phyloP scores from a whole-genome alignment of 140 eudicot species.

The Erigeron philadelphicus region DNA sequence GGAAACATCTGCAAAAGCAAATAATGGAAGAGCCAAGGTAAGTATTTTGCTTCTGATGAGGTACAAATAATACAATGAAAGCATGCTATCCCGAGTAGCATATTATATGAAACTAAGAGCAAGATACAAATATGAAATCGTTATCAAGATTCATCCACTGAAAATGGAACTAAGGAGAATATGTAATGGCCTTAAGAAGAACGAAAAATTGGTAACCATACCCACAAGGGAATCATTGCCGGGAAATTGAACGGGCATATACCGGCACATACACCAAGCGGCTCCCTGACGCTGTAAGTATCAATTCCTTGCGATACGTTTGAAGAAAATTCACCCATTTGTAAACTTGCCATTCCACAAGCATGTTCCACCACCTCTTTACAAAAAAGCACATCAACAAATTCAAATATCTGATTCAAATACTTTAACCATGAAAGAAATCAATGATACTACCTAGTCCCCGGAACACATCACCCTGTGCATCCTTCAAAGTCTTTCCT shows the following conservation, averaged over 20 bases:
- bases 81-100: not conserved
- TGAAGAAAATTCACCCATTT: slow-evolving; percentile 81
- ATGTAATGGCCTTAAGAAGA: not conserved
- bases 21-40: slow-evolving; percentile 14
- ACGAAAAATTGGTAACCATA: slow-evolving; percentile 28
- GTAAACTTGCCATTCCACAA: slow-evolving; percentile 86
- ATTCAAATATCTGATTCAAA: slow-evolving; percentile 4
- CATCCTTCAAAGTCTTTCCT: slow-evolving; percentile 94
- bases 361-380: slow-evolving; percentile 98
- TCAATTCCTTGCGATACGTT: slow-evolving; percentile 76
- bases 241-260: slow-evolving; percentile 97
- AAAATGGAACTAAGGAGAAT: not conserved
- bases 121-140: not conserved
- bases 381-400: slow-evolving; percentile 14
- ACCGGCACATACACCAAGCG: slow-evolving; percentile 98
- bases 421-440: not conserved
- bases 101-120: not conserved
- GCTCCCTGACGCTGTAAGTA: slow-evolving; percentile 90
- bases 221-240: slow-evolving; percentile 98
- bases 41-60: slow-evolving; percentile 3
- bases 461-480: slow-evolving; percentile 91
- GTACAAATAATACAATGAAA: not conserved
- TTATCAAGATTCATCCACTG: not conserved
- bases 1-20: slow-evolving; percentile 74
- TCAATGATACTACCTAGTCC: slow-evolving; percentile 63